These are phyloP conservation scores for Lepidium aucheri DNA, from an alignment of 345 rosid species.

Conservation along the genomic window DNA sequence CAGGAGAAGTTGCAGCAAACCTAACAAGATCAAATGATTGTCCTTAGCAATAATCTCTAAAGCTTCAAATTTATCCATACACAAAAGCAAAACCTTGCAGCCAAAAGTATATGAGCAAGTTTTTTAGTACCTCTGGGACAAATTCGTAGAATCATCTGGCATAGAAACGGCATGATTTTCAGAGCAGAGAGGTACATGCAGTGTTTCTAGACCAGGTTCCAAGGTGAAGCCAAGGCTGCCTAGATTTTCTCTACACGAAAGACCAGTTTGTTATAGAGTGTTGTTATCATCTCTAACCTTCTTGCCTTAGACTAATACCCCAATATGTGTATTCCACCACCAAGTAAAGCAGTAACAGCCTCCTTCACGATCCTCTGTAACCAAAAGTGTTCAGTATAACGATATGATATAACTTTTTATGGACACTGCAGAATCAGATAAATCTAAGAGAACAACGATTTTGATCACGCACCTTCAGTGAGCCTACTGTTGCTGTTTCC, in stretches of 20 bases:
- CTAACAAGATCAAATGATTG: slow-evolving; percentile 32
- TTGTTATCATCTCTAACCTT: slow-evolving; percentile 80
- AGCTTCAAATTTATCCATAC: slow-evolving; percentile 6
- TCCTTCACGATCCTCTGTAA: slow-evolving; percentile 74
- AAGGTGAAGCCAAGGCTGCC: slow-evolving; percentile 67
- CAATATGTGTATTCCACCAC: slow-evolving; percentile 67
- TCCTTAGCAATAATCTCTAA: slow-evolving; percentile 11
- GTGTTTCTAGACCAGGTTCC: slow-evolving; percentile 49
- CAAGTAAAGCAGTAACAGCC: slow-evolving; percentile 69
- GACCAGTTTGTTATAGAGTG: slow-evolving; percentile 70
- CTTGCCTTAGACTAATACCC: slow-evolving; percentile 79
- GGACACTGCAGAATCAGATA: background rate
- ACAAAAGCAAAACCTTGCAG: background rate
- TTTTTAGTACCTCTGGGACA: slow-evolving; percentile 40
- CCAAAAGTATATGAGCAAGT: background rate
- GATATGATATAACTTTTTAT: background rate
- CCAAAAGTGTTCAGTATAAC: slow-evolving; percentile 4
- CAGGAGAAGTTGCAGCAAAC: slow-evolving; percentile 31
- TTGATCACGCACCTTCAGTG: slow-evolving; percentile 60
- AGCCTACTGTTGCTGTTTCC: slow-evolving; percentile 73
- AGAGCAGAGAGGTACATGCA: slow-evolving; percentile 33
- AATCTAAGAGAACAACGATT: background rate
- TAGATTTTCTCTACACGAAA: slow-evolving; percentile 52
- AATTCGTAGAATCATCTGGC: slow-evolving; percentile 28
- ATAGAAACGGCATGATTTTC: slow-evolving; percentile 34